These are phyloP conservation scores for Debaryomycetaceae sp. DNA, from an alignment of 1,139 yeast genomes.

Conservation along the genomic window DNA sequence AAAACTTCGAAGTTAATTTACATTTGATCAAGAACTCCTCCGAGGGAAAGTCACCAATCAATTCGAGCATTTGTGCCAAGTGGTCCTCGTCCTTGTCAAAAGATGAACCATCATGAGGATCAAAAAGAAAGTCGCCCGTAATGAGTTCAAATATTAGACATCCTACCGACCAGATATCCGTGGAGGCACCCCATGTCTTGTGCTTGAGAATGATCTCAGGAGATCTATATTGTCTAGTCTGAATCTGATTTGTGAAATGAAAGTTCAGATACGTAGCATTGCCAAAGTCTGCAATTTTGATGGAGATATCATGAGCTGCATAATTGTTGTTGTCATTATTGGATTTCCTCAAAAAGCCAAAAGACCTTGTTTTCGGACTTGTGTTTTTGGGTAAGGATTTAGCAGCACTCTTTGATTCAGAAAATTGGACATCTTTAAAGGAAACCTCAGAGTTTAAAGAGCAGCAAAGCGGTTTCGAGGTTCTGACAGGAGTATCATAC, in stretches of 20 bases:
- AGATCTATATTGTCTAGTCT: conserved; percentile 80
- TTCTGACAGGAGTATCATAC: conserved; percentile 24
- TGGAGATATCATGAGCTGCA: conserved; percentile 10
- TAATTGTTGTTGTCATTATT: not conserved
- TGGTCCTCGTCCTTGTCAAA: conserved; percentile 82
- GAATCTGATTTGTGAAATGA: conserved; percentile 81
- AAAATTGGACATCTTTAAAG: not conserved
- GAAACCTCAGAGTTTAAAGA: conserved; percentile 16
- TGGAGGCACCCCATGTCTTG: conserved; percentile 75
- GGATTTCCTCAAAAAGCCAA: not conserved
- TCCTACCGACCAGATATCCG: conserved; percentile 83
- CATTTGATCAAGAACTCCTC: conserved; percentile 49
- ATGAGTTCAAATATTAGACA: conserved; percentile 77
- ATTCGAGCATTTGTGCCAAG: conserved; percentile 73
- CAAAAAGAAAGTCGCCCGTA: conserved; percentile 83
- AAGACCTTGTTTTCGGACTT: conserved; percentile 1
- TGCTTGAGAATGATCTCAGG: conserved; percentile 72
- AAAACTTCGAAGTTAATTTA: conserved; percentile 48
- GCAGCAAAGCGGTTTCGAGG: conserved; percentile 28
- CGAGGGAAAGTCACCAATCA: conserved; percentile 57
- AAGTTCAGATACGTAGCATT: conserved; percentile 74
- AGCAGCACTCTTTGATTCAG: not conserved
- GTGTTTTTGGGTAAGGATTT: not conserved
- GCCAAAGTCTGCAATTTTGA: conserved; percentile 80
- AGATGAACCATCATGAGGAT: conserved; percentile 63